Conservation (phyloP, 768 basidiomycete species). For the Pholiota microspora region DNA sequence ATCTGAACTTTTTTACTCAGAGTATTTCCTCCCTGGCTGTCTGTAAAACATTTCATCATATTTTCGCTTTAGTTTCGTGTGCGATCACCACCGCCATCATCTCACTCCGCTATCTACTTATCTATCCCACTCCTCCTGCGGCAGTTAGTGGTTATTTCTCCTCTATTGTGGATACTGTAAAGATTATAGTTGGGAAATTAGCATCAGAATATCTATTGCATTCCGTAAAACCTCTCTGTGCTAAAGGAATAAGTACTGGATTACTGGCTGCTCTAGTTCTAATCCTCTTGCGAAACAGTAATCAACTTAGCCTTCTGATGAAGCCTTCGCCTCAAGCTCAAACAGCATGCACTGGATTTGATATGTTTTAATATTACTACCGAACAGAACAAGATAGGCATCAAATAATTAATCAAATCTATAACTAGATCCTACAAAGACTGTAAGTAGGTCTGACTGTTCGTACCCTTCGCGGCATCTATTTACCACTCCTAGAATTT, state of each 20-base stretch:
- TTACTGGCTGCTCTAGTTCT: neutral
- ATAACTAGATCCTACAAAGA: no score
- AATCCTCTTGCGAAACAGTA: neutral
- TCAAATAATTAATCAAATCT: neutral
- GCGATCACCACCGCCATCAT: neutral
- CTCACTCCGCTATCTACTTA: neutral
- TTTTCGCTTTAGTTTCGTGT: neutral
- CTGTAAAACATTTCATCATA: neutral
- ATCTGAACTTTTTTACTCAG: neutral
- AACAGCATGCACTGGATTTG: neutral
- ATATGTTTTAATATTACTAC: neutral
- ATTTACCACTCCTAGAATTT: neutral
- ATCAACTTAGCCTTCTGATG: neutral
- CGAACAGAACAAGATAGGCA: neutral
- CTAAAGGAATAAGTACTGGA: no score
- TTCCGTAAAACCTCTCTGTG: neutral
- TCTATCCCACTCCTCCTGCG: neutral
- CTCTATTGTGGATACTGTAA: slow-evolving; percentile 3
- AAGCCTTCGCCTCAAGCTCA: no score
- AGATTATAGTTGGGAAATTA: neutral
- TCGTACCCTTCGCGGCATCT: no score
- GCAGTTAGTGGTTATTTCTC: neutral
- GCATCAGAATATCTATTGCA: neutral
- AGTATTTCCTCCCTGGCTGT: neutral
- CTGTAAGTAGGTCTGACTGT: no score